phyloP scores from a whole-genome alignment of 139 green algal species.

The Picochlorum costavermella region DNA sequence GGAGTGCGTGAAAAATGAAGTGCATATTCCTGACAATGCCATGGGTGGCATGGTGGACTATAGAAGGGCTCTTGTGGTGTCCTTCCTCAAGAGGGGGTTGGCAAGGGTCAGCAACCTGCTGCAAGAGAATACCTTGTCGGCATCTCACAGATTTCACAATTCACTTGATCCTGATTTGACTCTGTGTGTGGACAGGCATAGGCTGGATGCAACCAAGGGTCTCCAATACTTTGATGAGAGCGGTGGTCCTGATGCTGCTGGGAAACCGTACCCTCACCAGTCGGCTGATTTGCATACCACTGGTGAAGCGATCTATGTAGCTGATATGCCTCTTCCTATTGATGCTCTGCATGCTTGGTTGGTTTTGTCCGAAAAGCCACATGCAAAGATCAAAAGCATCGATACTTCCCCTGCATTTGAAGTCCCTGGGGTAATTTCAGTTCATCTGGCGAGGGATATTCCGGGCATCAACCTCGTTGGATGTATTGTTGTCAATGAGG shows the following conservation, averaged over 20 bases:
- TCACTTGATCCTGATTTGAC: not conserved
- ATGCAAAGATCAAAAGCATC: constrained; percentile 66
- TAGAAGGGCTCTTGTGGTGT: constrained; percentile 66
- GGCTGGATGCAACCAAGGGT: no score
- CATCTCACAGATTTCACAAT: no score
- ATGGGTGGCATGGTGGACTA: constrained; percentile 87
- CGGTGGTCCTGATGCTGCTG: no score
- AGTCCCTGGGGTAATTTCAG: constrained; percentile 24
- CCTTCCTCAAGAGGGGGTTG: constrained; percentile 83
- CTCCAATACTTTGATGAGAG: no score
- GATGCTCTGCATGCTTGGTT: constrained; percentile 66
- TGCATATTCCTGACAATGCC: constrained; percentile 58
- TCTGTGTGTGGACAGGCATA: constrained; percentile 81
- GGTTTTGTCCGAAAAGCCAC: constrained; percentile 64
- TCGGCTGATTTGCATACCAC: constrained; percentile 4
- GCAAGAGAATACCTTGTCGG: constrained; percentile 11
- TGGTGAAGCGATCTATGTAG: constrained; percentile 82
- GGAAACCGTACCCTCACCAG: no score
- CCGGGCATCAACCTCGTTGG: constrained; percentile 80
- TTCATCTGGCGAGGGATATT: constrained; percentile 35
- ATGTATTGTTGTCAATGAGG: constrained; percentile 75
- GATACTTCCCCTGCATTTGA: constrained; percentile 53
- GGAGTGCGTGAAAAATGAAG: constrained; percentile 56
- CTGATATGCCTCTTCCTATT: constrained; percentile 70
- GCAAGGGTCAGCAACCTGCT: constrained; percentile 35